Evolutionary conservation across 2,329 filamentous ascomycete species (phyloP).

Genomic region (Magnaporthiopsis poae): DNA sequence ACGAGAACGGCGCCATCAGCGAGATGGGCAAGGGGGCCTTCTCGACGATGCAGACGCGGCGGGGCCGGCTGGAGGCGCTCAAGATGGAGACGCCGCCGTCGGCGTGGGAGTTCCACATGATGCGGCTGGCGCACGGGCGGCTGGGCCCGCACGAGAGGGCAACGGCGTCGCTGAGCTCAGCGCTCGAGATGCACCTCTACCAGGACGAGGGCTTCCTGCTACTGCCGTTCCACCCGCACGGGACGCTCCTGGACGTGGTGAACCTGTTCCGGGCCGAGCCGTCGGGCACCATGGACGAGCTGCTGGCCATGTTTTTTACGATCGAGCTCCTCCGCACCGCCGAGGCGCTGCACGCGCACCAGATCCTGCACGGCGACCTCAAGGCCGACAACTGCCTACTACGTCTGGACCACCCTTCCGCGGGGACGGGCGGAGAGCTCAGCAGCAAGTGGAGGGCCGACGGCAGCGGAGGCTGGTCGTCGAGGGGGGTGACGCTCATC

Average conservation of each 20-base stretch:
- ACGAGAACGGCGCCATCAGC: conserved; percentile 33
- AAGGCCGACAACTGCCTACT: conserved; percentile 94
- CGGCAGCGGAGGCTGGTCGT: conserved; percentile 67
- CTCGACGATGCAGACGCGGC: conserved; percentile 38
- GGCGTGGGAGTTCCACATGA: conserved; percentile 94
- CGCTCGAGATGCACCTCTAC: conserved; percentile 86
- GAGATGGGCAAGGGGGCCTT: conserved; percentile 55
- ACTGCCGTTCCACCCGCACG: conserved; percentile 78
- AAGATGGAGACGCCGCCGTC: conserved; percentile 89
- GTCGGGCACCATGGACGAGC: conserved; percentile 74
- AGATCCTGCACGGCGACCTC: conserved; percentile 81
- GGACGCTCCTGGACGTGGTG: conserved; percentile 87
- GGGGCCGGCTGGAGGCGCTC: conserved; percentile 65
- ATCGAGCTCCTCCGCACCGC: conserved; percentile 84
- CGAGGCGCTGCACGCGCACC: conserved; percentile 71
- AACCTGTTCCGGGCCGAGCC: conserved; percentile 70
- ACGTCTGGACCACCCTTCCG: conserved; percentile 53
- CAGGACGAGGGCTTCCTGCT: conserved; percentile 82
- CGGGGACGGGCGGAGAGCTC: conserved; percentile 31
- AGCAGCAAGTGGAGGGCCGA: conserved; percentile 58
- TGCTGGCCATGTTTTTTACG: conserved; percentile 87
- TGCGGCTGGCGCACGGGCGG: conserved; percentile 69
- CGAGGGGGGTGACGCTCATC: conserved; percentile 75
- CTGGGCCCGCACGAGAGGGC: conserved; percentile 63
- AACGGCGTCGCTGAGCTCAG: conserved; percentile 66